Base-by-base conservation (phyloP, 768 basidiomycete genomes). In the Lentinula sp. region DNA sequence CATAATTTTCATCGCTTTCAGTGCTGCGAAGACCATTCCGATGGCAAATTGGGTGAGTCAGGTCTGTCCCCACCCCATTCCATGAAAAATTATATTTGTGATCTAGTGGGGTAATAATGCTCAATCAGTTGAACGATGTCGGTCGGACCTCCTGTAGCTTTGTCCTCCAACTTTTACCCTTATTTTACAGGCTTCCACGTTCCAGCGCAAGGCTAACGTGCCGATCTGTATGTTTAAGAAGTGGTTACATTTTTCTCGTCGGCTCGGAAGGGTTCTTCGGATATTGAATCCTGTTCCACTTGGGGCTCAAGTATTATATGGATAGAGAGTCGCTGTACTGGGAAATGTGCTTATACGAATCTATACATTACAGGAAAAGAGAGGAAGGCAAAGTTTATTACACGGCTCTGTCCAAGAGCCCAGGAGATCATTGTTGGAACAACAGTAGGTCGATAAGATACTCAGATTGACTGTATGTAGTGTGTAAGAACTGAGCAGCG, bases 21-120 rank as follows among this genome's bases (percentile, higher is more conserved):
- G 67, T 42, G 68, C 68, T 10, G 56, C 61, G 1, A 69, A 69
- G 63, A 61, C 59, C 1, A 68, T 67, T 2, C 51, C 64, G 0
- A 66, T 66, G 48, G 62, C 68, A 8, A 36, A 66, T 23, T 69
- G 68, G 68, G 67, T 68, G 33, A 8, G 63, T 16, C 9, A 28
- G 28, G 28, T 3, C 28, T 28, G 28, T 28, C 28, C 28, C 28
- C 28, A 3, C 28, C 28, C 28, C 28, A 28, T 28, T 28, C 28
- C 28, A 28, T 2, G 28, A 3, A 28, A 28, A 28, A 0, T 28
- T 3, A 28, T 28, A 28, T 48, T 41, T 35, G 18, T 32, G 6
- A 43, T 55, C 15, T 36, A 67, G 68, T 69, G 68, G 68, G 68
- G 68, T 0, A 69, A 69, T 41, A 68, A 68, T 35, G 52, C 66